Evolutionary conservation across 176 grass and related monocot species (phyloP), one percentile per base, ranked within the genome.

Genomic region (Bromus sterilis): DNA sequence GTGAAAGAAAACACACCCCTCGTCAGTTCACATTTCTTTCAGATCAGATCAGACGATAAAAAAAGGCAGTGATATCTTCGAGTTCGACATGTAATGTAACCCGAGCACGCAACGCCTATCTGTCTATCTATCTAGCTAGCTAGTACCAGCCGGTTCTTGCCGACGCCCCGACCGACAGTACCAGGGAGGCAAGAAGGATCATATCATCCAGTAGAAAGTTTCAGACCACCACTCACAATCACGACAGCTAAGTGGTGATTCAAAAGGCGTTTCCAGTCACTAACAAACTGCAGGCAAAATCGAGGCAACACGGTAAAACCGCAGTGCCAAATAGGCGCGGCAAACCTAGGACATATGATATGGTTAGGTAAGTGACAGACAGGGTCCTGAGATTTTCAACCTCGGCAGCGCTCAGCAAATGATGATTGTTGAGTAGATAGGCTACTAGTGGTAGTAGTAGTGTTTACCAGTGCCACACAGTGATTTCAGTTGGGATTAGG

Each of bases 401-500:
- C 78, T 87, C 3, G 71, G 11, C 42, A 6, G 51, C 8, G 66
- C 11, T 43, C 39, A 24, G 74, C 30, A 35, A 18, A 46, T 44
- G 55, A 74, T 55, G n/a, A 36, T 5, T 1, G 26, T 43, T 28
- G n/a, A n/a, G n/a, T n/a, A n/a, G n/a, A n/a, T n/a, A n/a, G n/a
- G n/a, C n/a, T n/a, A n/a, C n/a, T n/a, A 14, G 23, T 1, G 0
- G 16, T 18, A 9, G 13, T 10, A 13, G 4, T 11, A 20, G 14
- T 34, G 16, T 11, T 11, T 53, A 51, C 40, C 7, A 11, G 16
- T 23, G n/a, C 20, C 25, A 80, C 25, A 80, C 11, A 41, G 81
- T 80, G 35, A 75, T 84, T 80, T 80, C 77, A 55, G 82, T 69
- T 75, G 70, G 26, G 77, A 80, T 58, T 89, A 28, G 77, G 82